Percentiles rank a stretch among this genome's conserved stretches.
Evolutionary conservation across 345 rosid species (phyloP).

Genomic region (Aquilaria malaccensis): DNA sequence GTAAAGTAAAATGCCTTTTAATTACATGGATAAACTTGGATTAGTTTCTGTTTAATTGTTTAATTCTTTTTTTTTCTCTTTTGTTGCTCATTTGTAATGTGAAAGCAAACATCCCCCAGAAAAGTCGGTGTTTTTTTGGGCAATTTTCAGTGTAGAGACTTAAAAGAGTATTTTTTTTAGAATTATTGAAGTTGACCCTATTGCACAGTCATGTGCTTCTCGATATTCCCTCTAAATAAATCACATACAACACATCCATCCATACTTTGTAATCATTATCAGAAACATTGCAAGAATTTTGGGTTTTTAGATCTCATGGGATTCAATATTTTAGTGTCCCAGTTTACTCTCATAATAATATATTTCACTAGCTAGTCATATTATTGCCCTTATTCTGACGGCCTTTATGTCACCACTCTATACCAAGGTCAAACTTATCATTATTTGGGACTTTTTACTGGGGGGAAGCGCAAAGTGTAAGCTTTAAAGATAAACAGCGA

Average conservation of each 20-base stretch:
- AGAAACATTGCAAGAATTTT: conserved; percentile 23
- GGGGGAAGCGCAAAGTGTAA: not conserved
- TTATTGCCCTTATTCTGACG: not conserved
- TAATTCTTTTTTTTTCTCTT: no score
- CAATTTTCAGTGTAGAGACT: not conserved
- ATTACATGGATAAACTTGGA: no score
- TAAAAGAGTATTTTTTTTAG: not conserved
- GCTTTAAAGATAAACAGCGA: not conserved
- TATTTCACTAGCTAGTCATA: no score
- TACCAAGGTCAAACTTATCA: not conserved
- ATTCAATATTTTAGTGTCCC: conserved; percentile 4
- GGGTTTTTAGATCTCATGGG: conserved; percentile 7
- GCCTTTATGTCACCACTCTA: not conserved
- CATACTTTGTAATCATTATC: conserved; percentile 10
- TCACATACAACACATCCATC: conserved; percentile 9
- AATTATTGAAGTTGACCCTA: conserved; percentile 18
- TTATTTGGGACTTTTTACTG: not conserved
- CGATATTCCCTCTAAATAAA: conserved; percentile 23
- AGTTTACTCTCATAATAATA: no score
- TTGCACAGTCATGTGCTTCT: conserved; percentile 37
- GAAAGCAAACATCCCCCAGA: no score
- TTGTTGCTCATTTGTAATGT: no score
- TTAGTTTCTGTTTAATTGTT: no score
- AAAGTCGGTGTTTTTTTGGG: not conserved
- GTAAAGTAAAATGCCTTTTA: no score